Evolutionary conservation across 1,284 basidiomycete genomes (phyloP), one percentile per base, ranked within the genome.

Genomic region (Austroboletus novae-zelandiae): DNA sequence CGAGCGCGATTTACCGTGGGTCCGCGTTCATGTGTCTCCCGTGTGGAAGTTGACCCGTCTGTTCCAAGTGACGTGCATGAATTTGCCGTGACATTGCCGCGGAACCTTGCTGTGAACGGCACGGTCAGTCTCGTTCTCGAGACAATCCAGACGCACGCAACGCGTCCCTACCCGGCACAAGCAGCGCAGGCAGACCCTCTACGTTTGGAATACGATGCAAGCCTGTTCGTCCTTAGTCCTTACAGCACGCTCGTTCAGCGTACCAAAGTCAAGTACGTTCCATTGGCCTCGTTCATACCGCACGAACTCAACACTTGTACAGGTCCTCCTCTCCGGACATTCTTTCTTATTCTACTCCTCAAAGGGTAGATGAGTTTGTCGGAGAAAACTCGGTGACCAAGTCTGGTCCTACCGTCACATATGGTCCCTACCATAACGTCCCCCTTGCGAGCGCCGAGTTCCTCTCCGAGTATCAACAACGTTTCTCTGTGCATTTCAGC

Each of bases 341-440:
- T 51, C 74, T 83, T 57, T 86, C 83, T 20, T 84, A 84, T 70
- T 86, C 86, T 23, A 78, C 75, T 11, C 85, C 88, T 2, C 65
- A 79, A 51, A 72, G 75, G 36, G 60, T 85, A 9, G 76, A 80
- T 7, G 69, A 66, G 32, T 89, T 86, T 64, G 74, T 79, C 5
- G 66, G 73, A 18, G 85, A 85, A 20, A 71, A 66, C 29, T 63
- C 78, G 14, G 85, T 77, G 13, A 87, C 89, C 49, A 91, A 90
- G 68, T 82, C 87, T 23, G 89, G 90, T 30, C 75, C 87, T 7
- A 89, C 87, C 1, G 71, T 98, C 50, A 93, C 90, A 4, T 94
- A 94, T 58, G 95, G 95, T 0, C 94, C 95, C 3, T 96, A 84
- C 72, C 76, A 81, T 61, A 79, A 85, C 55, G 74, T 95, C 35